Base-by-base conservation (phyloP, 225 moss, liverwort and hornwort genomes). In the Pseudoscleropodium purum region DNA sequence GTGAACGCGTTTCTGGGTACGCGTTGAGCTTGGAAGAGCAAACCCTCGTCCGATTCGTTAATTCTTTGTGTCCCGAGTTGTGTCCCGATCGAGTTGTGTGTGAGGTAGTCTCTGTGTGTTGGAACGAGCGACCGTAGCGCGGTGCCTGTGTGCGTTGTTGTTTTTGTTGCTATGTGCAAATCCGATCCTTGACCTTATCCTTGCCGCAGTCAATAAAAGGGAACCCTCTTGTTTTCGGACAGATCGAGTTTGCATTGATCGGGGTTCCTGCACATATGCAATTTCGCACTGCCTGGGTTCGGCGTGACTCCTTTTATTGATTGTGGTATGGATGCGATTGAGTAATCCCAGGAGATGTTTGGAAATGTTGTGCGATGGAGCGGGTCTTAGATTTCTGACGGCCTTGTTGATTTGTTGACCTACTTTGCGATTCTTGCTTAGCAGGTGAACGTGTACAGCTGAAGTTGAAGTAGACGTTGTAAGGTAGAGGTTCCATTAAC, bases 261-360 rank as follows among this genome's bases (percentile, higher is more conserved):
- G 39, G 77, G 49, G 34, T 47, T 63, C 34, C 79, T 62, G 62
- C 67, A 11, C 15, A 27, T 16, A 45, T 45, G 45, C 29, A 74
- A 29, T 30, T 75, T 77, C 33, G 66, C 41, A 65, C 88, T 47
- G 81, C 29, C n/a, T 30, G 78, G 61, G 59, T 70, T 47, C 67
- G 79, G 57, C 39, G 41, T 64, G 88, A 43, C 39, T 88, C 88
- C 88, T 88, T 88, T 84, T 88, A 88, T 83, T 88, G 88, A 88
- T 88, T 88, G 83, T 88, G 88, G 88, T 83, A 63, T 74, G 79
- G 88, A 83, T 88, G 83, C 64, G 74, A 63, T 88, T 88, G 81
- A 82, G 81, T 37, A 61, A 8, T 41, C 47, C 39, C 3, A 7
- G 30, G 81, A 81, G 36, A 84, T 8, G 33, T 77, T 43, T 52